Conservation (phyloP, 768 basidiomycete genomes). For the Amanita inopinata region DNA sequence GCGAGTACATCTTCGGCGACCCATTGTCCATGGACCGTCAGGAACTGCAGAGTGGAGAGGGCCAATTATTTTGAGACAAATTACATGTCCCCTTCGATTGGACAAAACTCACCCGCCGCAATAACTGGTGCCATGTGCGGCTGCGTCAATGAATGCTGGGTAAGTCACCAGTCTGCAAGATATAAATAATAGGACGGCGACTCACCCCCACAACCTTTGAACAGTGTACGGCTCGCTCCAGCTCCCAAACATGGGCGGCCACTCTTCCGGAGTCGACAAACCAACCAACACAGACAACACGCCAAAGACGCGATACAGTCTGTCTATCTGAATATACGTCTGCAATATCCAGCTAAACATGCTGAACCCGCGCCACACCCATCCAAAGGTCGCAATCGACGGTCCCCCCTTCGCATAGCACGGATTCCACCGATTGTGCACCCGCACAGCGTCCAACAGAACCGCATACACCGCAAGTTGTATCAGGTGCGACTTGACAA, state of each 20-base stretch:
- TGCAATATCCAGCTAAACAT: conserved; percentile 16
- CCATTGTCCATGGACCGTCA: conserved; percentile 10
- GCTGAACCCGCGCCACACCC: conserved; percentile 13
- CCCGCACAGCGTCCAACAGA: conserved; percentile 12
- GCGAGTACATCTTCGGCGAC: conserved; percentile 7
- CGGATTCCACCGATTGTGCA: conserved; percentile 12
- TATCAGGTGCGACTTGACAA: conserved; percentile 4
- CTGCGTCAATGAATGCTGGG: conserved; percentile 10
- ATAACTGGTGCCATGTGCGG: conserved; percentile 18
- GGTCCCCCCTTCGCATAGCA: conserved; percentile 13
- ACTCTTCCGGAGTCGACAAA: conserved; percentile 16
- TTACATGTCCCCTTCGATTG: too few relatives aligned
- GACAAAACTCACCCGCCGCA: conserved; percentile 14
- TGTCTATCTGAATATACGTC: conserved; percentile 13
- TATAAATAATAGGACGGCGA: background rate
- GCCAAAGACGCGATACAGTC: conserved; percentile 12
- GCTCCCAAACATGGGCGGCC: conserved; percentile 18
- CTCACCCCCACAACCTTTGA: conserved; percentile 17
- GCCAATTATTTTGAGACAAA: too few relatives aligned
- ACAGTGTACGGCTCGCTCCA: conserved; percentile 15
- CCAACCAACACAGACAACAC: conserved; percentile 12
- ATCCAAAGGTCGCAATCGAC: conserved; percentile 11
- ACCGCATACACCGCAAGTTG: conserved; percentile 3
- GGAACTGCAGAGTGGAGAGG: background rate
- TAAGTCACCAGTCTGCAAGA: background rate